Evolutionary conservation across 306 rosid genomes (phyloP).

Genomic region (Inga laurina): DNA sequence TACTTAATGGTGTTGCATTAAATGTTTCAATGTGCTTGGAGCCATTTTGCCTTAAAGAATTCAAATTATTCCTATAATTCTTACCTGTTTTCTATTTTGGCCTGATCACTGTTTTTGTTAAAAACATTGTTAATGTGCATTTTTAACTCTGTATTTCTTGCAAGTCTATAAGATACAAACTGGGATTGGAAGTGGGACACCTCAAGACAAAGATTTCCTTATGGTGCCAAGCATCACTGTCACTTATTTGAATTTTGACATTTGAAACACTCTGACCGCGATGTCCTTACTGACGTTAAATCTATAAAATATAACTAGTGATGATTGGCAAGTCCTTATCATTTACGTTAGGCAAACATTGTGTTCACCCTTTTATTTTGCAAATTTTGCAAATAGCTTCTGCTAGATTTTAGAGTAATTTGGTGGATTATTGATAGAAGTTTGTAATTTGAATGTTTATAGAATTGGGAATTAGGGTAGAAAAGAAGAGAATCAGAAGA

Average conservation of each 20-base stretch:
- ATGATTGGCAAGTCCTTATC: not conserved
- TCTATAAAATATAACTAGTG: not conserved
- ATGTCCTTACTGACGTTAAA: not conserved
- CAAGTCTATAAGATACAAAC: not conserved
- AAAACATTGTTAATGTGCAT: not conserved
- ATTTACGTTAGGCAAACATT: not conserved
- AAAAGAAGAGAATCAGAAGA: too few relatives aligned
- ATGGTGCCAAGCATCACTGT: slow-evolving; percentile 4
- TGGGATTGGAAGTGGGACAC: not conserved
- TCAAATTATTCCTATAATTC: not conserved
- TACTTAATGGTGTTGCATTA: not conserved
- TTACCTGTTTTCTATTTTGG: slow-evolving; percentile 4
- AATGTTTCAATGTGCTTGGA: not conserved
- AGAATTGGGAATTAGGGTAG: too few relatives aligned
- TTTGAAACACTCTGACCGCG: not conserved
- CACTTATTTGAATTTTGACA: not conserved
- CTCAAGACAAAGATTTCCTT: not conserved
- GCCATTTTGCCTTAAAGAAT: not conserved
- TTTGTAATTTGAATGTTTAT: too few relatives aligned
- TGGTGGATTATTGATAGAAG: too few relatives aligned
- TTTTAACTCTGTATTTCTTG: slow-evolving; percentile 6
- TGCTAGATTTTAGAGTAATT: slow-evolving; percentile 9
- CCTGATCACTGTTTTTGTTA: not conserved
- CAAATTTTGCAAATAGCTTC: not conserved
- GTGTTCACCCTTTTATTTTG: not conserved